Percentiles rank a stretch among this genome's conserved stretches.
phyloP scores from a whole-genome alignment of 108 stramenopile genomes.

The Skeletonema marinoi region DNA sequence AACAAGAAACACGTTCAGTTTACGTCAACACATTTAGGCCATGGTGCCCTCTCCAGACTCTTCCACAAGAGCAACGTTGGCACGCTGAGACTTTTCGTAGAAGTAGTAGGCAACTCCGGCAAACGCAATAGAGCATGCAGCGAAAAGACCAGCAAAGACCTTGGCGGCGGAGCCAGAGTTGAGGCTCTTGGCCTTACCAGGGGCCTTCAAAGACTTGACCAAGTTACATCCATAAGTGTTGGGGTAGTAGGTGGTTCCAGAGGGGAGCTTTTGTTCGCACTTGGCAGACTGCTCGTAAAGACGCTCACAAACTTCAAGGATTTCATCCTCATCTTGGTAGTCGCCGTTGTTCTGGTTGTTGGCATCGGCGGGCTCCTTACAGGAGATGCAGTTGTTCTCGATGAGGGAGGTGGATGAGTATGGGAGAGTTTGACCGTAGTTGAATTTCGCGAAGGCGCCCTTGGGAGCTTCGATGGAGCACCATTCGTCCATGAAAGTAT shows the following conservation, averaged over 20 bases:
- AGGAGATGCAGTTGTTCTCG: not conserved
- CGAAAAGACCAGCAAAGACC: not conserved
- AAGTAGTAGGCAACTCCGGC: slow-evolving; percentile 5
- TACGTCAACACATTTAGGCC: not conserved
- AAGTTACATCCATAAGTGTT: slow-evolving; percentile 55
- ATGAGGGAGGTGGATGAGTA: slow-evolving; percentile 7
- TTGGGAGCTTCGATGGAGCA: slow-evolving; percentile 12
- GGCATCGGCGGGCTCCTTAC: slow-evolving; percentile 5
- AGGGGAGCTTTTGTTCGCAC: slow-evolving; percentile 74
- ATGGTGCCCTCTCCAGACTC: slow-evolving; percentile 4
- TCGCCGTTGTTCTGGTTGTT: slow-evolving; percentile 19
- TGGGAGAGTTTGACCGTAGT: slow-evolving; percentile 10
- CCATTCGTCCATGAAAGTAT: slow-evolving; percentile 11
- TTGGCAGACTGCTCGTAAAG: slow-evolving; percentile 78
- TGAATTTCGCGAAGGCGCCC: slow-evolving; percentile 8
- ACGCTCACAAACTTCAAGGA: slow-evolving; percentile 67
- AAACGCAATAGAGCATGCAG: not conserved
- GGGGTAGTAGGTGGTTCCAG: slow-evolving; percentile 53
- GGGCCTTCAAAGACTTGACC: slow-evolving; percentile 32
- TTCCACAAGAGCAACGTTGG: slow-evolving; percentile 1
- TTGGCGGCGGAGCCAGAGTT: not conserved
- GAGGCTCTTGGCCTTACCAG: slow-evolving; percentile 1
- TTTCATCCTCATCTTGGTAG: slow-evolving; percentile 40
- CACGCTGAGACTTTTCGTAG: slow-evolving; percentile 3
- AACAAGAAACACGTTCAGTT: not conserved